A percentile compares a stretch with the other conserved stretches of the same genome.
Conservation (phyloP, 441 rosid genomes). For the Biscutella laevigata region DNA sequence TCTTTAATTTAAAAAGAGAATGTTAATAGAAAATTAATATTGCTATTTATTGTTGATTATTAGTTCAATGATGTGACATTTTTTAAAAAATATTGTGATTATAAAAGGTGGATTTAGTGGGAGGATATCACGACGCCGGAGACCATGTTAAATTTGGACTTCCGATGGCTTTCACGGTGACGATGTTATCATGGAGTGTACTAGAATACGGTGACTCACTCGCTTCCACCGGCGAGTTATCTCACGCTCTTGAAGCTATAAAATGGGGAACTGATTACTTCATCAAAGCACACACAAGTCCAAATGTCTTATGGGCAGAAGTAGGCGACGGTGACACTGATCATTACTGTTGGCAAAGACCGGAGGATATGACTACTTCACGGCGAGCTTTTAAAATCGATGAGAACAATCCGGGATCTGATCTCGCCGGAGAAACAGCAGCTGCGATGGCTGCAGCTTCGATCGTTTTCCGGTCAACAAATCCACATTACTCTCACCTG, state of each 20-base stretch:
- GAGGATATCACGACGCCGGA: slow-evolving; percentile 95
- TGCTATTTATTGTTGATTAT: too few relatives aligned
- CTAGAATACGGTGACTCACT: slow-evolving; percentile 58
- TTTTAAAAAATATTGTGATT: too few relatives aligned
- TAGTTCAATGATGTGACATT: too few relatives aligned
- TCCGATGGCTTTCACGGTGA: slow-evolving; percentile 90
- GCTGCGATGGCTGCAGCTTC: slow-evolving; percentile 97
- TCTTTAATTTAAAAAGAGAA: too few relatives aligned
- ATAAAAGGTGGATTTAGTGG: slow-evolving; percentile 76
- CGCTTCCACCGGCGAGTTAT: slow-evolving; percentile 53
- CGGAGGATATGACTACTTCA: slow-evolving; percentile 96
- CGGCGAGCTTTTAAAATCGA: slow-evolving; percentile 85
- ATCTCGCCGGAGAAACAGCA: slow-evolving; percentile 87
- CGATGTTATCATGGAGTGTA: slow-evolving; percentile 85
- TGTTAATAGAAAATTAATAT: too few relatives aligned
- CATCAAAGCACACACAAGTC: slow-evolving; percentile 75
- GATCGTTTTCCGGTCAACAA: slow-evolving; percentile 53
- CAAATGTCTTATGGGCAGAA: slow-evolving; percentile 87
- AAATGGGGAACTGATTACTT: slow-evolving; percentile 94
- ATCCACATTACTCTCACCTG: slow-evolving; percentile 79
- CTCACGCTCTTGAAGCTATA: slow-evolving; percentile 78
- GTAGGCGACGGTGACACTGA: slow-evolving; percentile 95
- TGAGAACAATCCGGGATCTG: slow-evolving; percentile 79
- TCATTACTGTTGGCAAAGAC: slow-evolving; percentile 95
- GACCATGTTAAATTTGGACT: slow-evolving; percentile 91